Base-by-base conservation (phyloP, 1,284 basidiomycete species). In the Phylloboletellus chloephorus region DNA sequence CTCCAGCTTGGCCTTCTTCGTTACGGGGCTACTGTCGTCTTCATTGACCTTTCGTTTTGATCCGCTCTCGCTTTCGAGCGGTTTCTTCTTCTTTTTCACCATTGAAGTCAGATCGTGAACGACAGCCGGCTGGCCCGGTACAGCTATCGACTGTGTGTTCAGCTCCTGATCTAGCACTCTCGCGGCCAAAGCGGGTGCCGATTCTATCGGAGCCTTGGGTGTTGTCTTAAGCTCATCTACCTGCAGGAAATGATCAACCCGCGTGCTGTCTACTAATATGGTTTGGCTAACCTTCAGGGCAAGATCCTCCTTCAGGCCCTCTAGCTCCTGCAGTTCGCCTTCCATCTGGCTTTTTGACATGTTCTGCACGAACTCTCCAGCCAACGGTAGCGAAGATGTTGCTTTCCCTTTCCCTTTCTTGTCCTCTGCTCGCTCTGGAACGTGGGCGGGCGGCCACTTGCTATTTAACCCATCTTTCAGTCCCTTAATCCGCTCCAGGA, bases 151-250 rank as follows among this genome's bases (percentile, higher is more conserved):
- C 20, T 43, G 47, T 23, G 49, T 35, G 41, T 79, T 79, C 21
- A 88, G 67, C 50, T 82, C 84, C 37, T 68, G 66, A 52, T 88
- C 86, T 11, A 89, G 66, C 3, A 74, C 82, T 49, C 72, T 76
- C n/a, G 81, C 80, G 16, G 67, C 82, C 39, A 83, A 56, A 16
- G 71, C 78, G 5, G 81, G 79, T 4, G 80, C 82, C 28, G 74
- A 76, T 55, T 69, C 61, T 38, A 68, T 60, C 13, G 66, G 51
- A 47, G 82, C 76, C 35, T 76, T 78, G 0, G 90, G 88, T 4
- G 79, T 73, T 3, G 79, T 78, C 61, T 88, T 91, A 19, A 94
- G 71, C 53, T 94, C 90, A 40, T 94, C 91, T 13, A 93, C 78
- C 88, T 90, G 34, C 26, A 35, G 25, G 20, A 13, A 31, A 15